phyloP scores from a whole-genome alignment of 495 filamentous ascomycete species.

The Tuber borchii region DNA sequence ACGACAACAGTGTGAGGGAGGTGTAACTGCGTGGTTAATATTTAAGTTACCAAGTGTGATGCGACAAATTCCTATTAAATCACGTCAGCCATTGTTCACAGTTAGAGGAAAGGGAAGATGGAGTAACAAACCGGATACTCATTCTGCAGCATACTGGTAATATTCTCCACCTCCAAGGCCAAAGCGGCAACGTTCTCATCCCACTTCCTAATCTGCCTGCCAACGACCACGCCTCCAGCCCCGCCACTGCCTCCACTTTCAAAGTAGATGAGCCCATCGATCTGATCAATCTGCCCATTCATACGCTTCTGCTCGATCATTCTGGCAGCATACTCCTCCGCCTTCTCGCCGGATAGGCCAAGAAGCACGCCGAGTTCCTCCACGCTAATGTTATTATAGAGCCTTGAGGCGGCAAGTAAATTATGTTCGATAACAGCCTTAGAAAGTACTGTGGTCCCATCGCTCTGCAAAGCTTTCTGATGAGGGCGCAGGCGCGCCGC shows the following conservation, averaged over 20 bases:
- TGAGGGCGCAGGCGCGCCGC: slow-evolving; percentile 72
- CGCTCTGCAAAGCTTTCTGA: slow-evolving; percentile 78
- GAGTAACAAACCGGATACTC: slow-evolving; percentile 56
- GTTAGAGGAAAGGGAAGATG: not conserved
- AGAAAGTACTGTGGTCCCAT: slow-evolving; percentile 88
- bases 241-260: slow-evolving; percentile 62
- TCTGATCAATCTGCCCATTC: slow-evolving; percentile 86
- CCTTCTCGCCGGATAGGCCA: slow-evolving; percentile 69
- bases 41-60: slow-evolving; percentile 44
- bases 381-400: slow-evolving; percentile 85
- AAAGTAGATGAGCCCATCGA: slow-evolving; percentile 81
- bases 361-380: slow-evolving; percentile 70
- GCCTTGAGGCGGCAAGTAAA: slow-evolving; percentile 70
- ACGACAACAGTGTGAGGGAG: not conserved
- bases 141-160: slow-evolving; percentile 66
- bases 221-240: slow-evolving; percentile 54
- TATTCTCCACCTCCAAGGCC: slow-evolving; percentile 80
- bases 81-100: slow-evolving; percentile 11
- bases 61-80: slow-evolving; percentile 50
- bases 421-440: slow-evolving; percentile 96
- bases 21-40: not conserved
- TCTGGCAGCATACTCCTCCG: slow-evolving; percentile 81
- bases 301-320: slow-evolving; percentile 95
- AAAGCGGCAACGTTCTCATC: slow-evolving; percentile 78
- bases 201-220: slow-evolving; percentile 72